A percentile compares a stretch with the other conserved stretches of the same genome.
These are phyloP conservation scores for Xylaria flabelliformis DNA, from an alignment of 495 filamentous ascomycete genomes.

Conservation along the genomic window DNA sequence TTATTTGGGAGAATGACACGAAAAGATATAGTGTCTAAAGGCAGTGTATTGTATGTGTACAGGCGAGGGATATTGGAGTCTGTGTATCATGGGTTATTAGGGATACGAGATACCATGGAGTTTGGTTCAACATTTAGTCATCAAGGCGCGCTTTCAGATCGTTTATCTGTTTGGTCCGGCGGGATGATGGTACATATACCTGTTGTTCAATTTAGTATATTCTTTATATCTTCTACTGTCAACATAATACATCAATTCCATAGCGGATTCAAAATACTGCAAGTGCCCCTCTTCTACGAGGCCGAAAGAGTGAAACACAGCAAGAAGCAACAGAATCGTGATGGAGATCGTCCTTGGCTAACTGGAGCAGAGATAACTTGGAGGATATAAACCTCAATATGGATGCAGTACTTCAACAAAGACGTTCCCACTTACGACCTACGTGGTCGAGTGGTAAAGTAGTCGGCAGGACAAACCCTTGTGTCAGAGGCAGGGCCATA, in stretches of 20 bases:
- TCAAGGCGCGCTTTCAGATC: background rate
- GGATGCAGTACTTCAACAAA: background rate
- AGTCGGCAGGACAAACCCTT: constrained; percentile 6
- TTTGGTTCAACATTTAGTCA: background rate
- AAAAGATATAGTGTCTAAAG: background rate
- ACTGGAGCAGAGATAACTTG: background rate
- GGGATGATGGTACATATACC: background rate
- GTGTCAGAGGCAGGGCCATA: constrained; percentile 15
- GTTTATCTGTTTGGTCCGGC: background rate
- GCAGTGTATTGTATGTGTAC: background rate
- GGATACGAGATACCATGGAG: constrained; percentile 8
- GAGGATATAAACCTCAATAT: background rate
- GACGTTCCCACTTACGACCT: background rate
- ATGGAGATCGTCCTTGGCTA: background rate
- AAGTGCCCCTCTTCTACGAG: background rate
- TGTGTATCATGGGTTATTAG: background rate
- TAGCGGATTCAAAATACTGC: background rate
- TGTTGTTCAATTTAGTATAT: background rate
- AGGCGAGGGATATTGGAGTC: background rate
- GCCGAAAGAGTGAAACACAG: background rate
- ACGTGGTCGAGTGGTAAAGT: constrained; percentile 1
- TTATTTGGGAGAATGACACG: background rate
- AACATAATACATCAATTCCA: background rate
- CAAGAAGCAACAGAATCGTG: background rate
- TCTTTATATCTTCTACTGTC: background rate